Base-by-base conservation (phyloP, 495 filamentous ascomycete species). In the Daldinia vernicosa region DNA sequence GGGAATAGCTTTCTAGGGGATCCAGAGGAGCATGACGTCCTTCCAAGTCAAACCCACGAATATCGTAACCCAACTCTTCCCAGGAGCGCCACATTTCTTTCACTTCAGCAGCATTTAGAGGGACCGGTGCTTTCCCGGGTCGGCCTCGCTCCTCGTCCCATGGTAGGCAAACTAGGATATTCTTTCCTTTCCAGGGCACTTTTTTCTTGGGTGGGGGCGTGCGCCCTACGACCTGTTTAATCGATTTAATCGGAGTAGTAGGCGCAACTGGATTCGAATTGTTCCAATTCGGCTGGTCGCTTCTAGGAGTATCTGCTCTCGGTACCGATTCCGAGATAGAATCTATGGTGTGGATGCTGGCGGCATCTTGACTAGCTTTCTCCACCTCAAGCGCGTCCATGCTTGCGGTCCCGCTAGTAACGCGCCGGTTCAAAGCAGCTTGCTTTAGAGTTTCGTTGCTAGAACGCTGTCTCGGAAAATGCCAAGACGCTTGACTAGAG, bases 61-160 rank as follows among this genome's bases (percentile, higher is more conserved):
- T 86, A 77, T 92, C 85, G 74, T 94, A 97, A 9, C 94, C 95
- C 65, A 90, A 78, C 51, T 90, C 79, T 74, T 91, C 86, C 89
- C 92, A 96, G 30, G 84, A 80, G 54, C 86, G 84, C 65, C 97
- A 72, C 74, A 89, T 89, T n/a, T 85, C 79, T 17, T 88, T 77
- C 4, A 93, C 88, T 54, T 93, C 89, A 24, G 80, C 76, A 15
- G 82, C 75, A 30, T 78, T 89, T 66, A 98, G 79, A 15, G 92
- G 87, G 65, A 83, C 70, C 33, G 88, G 80, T 39, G 82, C 80
- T 74, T 86, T 78, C 80, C 89, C 83, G 75, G 86, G 60, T 80
- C 88, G 78, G 75, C 87, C 87, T 76, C 90, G 81, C 66, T 89
- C 84, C 73, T 92, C 90, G 71, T 92, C 87, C 59, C 84, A 79